These are phyloP conservation scores for Trichoderma atrobrunneum DNA, from an alignment of 2,329 filamentous ascomycete genomes.

Conservation along the genomic window DNA sequence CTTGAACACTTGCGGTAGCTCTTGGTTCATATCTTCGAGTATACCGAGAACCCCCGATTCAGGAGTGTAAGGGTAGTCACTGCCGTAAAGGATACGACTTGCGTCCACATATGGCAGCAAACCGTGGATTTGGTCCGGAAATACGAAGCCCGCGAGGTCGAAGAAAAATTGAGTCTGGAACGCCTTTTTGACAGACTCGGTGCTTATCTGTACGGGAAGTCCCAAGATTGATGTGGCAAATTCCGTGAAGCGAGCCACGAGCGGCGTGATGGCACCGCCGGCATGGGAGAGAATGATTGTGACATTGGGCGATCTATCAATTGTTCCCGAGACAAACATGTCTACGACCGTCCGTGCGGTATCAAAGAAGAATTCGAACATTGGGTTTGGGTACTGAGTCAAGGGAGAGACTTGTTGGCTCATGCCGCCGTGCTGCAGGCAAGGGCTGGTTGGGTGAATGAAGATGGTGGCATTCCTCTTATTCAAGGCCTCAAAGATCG, in stretches of 20 bases:
- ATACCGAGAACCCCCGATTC: not conserved
- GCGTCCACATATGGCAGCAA: constrained; percentile 43
- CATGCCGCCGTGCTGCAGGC: constrained; percentile 20
- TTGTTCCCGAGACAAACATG: constrained; percentile 46
- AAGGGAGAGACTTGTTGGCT: constrained; percentile 28
- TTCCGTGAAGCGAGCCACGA: constrained; percentile 40
- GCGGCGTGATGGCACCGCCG: constrained; percentile 44
- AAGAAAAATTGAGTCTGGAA: constrained; percentile 46
- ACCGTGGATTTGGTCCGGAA: constrained; percentile 48
- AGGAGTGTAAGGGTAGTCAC: constrained; percentile 51
- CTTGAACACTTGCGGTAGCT: not conserved
- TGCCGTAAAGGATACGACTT: constrained; percentile 49
- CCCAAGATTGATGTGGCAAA: constrained; percentile 11
- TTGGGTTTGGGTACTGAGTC: constrained; percentile 33
- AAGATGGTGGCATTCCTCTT: constrained; percentile 39
- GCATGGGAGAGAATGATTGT: constrained; percentile 48
- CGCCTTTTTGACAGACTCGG: not conserved
- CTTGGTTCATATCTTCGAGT: not conserved
- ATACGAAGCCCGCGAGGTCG: constrained; percentile 51
- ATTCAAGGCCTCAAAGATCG: constrained; percentile 43
- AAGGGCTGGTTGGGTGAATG: constrained; percentile 41
- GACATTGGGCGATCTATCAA: constrained; percentile 45
- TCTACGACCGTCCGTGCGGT: constrained; percentile 47
- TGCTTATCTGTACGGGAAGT: not conserved
- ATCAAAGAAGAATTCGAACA: constrained; percentile 53